These are phyloP conservation scores for Conringia planisiliqua DNA, from an alignment of 345 rosid species.

Conservation along the genomic window DNA sequence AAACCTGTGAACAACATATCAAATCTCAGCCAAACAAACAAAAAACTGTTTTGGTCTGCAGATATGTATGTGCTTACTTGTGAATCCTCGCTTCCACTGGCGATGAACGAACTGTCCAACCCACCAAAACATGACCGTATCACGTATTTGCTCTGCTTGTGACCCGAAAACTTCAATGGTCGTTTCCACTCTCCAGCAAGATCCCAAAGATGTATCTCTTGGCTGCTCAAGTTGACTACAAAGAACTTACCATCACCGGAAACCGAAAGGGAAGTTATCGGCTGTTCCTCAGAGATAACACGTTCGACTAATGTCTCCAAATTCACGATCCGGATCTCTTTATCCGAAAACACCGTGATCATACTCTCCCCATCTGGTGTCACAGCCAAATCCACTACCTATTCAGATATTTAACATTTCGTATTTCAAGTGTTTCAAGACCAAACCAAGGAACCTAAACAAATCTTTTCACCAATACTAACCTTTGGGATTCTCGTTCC, in stretches of 20 bases:
- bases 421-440: neutral
- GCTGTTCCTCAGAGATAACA: conserved; percentile 62
- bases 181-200: conserved; percentile 61
- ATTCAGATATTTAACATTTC: neutral
- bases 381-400: conserved; percentile 67
- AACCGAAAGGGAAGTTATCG: conserved; percentile 59
- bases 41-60: neutral
- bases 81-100: conserved; percentile 87
- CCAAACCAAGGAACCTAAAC: neutral
- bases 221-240: conserved; percentile 74
- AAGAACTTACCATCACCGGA: conserved; percentile 65
- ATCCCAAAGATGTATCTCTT: conserved; percentile 94
- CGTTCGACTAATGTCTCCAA: conserved; percentile 59
- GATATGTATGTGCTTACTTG: conserved; percentile 42
- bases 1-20: conserved; percentile 50
- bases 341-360: conserved; percentile 54
- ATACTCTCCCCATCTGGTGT: conserved; percentile 79
- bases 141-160: conserved; percentile 70
- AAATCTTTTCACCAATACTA: conserved; percentile 7
- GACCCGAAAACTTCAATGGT: conserved; percentile 65
- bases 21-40: neutral
- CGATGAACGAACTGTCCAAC: conserved; percentile 62
- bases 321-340: conserved; percentile 59
- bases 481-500: conserved; percentile 78
- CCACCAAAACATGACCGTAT: conserved; percentile 95